Percentiles rank a stretch among this genome's conserved stretches.
phyloP scores from a whole-genome alignment of 1,284 basidiomycete species.

The Cerioporus squamosus region DNA sequence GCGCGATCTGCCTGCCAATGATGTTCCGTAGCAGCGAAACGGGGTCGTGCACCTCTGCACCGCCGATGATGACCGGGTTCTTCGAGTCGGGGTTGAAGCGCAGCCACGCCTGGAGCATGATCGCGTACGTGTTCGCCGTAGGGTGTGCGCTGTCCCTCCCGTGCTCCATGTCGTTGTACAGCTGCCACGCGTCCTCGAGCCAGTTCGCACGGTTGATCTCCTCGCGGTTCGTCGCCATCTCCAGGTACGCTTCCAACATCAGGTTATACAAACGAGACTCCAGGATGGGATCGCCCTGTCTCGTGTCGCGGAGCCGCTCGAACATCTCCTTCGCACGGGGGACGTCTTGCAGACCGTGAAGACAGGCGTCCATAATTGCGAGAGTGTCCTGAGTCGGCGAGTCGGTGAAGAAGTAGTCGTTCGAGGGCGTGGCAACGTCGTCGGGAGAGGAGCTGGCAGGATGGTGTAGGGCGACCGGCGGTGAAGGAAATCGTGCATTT shows the following conservation, averaged over 20 bases:
- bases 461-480: slow-evolving; percentile 55
- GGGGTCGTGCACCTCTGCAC: slow-evolving; percentile 35
- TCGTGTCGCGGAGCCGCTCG: slow-evolving; percentile 52
- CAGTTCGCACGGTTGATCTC: slow-evolving; percentile 48
- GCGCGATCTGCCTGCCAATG: slow-evolving; percentile 51
- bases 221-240: slow-evolving; percentile 57
- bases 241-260: slow-evolving; percentile 66
- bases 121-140: slow-evolving; percentile 64
- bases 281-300: slow-evolving; percentile 39
- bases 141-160: slow-evolving; percentile 54
- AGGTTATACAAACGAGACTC: slow-evolving; percentile 51
- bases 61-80: slow-evolving; percentile 19
- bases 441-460: slow-evolving; percentile 62
- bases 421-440: slow-evolving; percentile 41
- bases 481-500: slow-evolving; percentile 53
- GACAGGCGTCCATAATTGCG: slow-evolving; percentile 79
- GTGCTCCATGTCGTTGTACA: slow-evolving; percentile 60
- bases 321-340: slow-evolving; percentile 73
- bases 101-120: slow-evolving; percentile 63
- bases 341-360: slow-evolving; percentile 74
- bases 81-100: slow-evolving; percentile 46
- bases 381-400: slow-evolving; percentile 69
- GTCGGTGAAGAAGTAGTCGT: slow-evolving; percentile 67
- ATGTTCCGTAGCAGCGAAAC: slow-evolving; percentile 51
- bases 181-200: slow-evolving; percentile 60